Percentiles rank a stretch among this genome's conserved stretches.
These are phyloP conservation scores for Physcomitrellopsis africana DNA, from an alignment of 225 moss, liverwort and hornwort genomes.

Conservation along the genomic window DNA sequence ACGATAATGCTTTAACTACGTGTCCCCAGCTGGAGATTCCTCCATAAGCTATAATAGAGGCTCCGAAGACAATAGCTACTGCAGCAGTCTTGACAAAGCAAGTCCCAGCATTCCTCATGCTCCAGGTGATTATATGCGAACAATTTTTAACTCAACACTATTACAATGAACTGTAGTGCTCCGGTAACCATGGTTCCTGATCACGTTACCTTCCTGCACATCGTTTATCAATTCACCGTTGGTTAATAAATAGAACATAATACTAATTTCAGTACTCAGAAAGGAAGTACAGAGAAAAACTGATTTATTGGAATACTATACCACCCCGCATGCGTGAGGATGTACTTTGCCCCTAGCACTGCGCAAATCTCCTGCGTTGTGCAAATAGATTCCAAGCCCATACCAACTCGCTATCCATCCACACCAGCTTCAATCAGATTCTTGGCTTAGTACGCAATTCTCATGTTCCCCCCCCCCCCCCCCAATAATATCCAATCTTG, in stretches of 20 bases:
- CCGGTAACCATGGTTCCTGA: background rate
- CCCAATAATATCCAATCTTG: too few species aligned
- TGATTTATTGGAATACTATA: too few species aligned
- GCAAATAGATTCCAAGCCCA: slow-evolving; percentile 50
- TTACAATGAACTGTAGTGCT: background rate
- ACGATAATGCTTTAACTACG: slow-evolving; percentile 60
- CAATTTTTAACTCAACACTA: background rate
- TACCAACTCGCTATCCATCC: slow-evolving; percentile 63
- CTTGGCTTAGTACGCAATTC: slow-evolving; percentile 49
- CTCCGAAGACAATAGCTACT: slow-evolving; percentile 33
- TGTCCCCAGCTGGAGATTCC: slow-evolving; percentile 71
- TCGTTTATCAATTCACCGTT: background rate
- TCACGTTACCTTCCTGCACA: too few species aligned
- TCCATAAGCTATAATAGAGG: slow-evolving; percentile 65
- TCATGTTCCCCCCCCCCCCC: slow-evolving; percentile 68
- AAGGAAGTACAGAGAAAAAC: too few species aligned
- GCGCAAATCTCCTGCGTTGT: slow-evolving; percentile 55
- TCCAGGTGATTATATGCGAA: background rate
- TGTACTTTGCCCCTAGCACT: slow-evolving; percentile 59
- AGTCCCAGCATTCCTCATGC: slow-evolving; percentile 40
- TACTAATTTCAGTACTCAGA: too few species aligned
- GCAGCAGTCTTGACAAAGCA: slow-evolving; percentile 57
- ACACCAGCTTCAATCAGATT: slow-evolving; percentile 58
- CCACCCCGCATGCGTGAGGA: background rate
- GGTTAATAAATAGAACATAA: background rate